Evolutionary conservation across 139 green algal genomes (phyloP).

Genomic region (Picochlorum sp.): DNA sequence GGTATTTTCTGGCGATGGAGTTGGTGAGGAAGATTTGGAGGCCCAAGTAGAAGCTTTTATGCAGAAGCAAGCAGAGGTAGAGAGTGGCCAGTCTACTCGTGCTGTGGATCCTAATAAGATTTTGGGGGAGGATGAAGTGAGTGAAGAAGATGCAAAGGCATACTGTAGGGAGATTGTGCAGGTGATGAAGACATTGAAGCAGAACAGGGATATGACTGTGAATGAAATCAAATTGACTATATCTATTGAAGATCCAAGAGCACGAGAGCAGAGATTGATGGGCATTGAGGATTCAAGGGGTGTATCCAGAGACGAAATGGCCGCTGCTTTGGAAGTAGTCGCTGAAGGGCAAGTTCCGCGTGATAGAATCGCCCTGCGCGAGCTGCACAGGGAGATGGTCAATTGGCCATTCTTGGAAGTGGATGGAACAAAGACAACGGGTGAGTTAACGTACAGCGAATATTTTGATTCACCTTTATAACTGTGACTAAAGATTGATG

Average conservation of each 20-base stretch:
- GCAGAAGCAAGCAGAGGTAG: slow-evolving; percentile 68
- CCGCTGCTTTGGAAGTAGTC: slow-evolving; percentile 65
- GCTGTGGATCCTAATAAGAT: slow-evolving; percentile 26
- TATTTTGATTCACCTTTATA: not conserved
- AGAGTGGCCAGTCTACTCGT: slow-evolving; percentile 41
- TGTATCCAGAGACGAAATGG: slow-evolving; percentile 80
- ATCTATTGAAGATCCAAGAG: slow-evolving; percentile 70
- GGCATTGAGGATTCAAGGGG: slow-evolving; percentile 68
- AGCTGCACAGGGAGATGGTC: slow-evolving; percentile 69
- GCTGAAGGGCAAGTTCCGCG: slow-evolving; percentile 64
- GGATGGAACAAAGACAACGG: slow-evolving; percentile 13
- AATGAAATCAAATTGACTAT: slow-evolving; percentile 74
- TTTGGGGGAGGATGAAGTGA: slow-evolving; percentile 37
- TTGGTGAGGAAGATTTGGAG: slow-evolving; percentile 59
- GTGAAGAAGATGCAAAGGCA: slow-evolving; percentile 53
- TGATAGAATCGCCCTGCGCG: slow-evolving; percentile 74
- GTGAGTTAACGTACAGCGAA: not conserved
- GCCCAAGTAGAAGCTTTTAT: slow-evolving; percentile 74
- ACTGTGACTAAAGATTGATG: slow-evolving; percentile 4
- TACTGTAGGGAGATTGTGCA: slow-evolving; percentile 65
- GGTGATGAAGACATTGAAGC: slow-evolving; percentile 53
- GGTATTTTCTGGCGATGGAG: not conserved
- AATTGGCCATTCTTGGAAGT: slow-evolving; percentile 55
- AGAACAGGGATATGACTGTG: slow-evolving; percentile 68
- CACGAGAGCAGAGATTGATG: slow-evolving; percentile 36